Base-by-base conservation (phyloP, 176 grass and related monocot species). In the Triticum urartu region DNA sequence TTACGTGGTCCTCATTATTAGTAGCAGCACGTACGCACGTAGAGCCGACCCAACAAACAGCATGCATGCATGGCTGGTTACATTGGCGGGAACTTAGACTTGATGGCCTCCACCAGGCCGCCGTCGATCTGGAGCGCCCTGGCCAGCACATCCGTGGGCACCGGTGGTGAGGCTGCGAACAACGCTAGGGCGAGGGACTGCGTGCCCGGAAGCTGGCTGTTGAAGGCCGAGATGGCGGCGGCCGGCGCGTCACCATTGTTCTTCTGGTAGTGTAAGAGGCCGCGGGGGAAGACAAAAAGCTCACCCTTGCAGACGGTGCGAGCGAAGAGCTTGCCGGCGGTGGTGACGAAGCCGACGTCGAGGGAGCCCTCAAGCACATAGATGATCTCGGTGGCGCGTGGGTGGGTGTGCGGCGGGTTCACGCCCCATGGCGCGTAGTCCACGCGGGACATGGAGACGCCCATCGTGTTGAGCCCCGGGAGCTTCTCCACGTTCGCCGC, bases 381-480 rank as follows among this genome's bases (percentile, higher is more conserved):
- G 67, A 96, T 79, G 2, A 94, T 70, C 85, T 96, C 94, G 11
- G 91, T 94, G 84, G 89, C 94, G 14, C 94, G 94, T 11, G 94
- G 91, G 87, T 93, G 89, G 7, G 85, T 81, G 89, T 96, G 94
- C 15, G 91, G 94, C 7, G 91, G 94, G 89, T 96, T 94, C 9
- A 93, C 25, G 2, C 89, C 91, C 78, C 48, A 86, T 2, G 92
- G 70, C 15, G 91, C 94, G 24, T 25, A 92, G 15, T 54, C 50
- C 50, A 54, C 50, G 50, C 50, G 50, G 4, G 50, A 54, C 50
- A 54, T 54, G 15, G 94, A 93, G 2, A 96, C 87, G 14, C 94
- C 94, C 13, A 94, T 21, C 3, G 94, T 92, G 89, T 96, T 94
- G 4, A 94, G 75, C 7, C 94, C 91, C 10, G 94, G 91, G 11